These are phyloP conservation scores for Fraxinus xanthoxyloides DNA, from an alignment of 305 asterid species.

Conservation along the genomic window DNA sequence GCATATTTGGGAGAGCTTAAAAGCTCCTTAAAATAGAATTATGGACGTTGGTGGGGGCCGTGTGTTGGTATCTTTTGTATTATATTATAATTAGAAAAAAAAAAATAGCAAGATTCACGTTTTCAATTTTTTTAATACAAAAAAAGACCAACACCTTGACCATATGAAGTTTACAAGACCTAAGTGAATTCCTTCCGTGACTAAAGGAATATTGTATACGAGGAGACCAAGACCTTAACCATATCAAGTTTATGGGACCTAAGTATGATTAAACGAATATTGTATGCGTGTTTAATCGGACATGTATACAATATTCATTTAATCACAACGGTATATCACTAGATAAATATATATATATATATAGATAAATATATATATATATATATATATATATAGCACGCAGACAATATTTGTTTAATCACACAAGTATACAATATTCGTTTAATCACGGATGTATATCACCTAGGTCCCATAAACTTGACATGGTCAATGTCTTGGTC, in stretches of 20 bases:
- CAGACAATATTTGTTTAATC: too few relatives aligned
- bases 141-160: neutral
- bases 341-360: too few relatives aligned
- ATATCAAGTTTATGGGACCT: neutral
- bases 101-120: neutral
- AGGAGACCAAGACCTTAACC: neutral
- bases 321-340: too few relatives aligned
- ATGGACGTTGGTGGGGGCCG: neutral
- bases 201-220: neutral
- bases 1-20: neutral
- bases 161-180: neutral
- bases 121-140: too few relatives aligned
- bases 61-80: neutral
- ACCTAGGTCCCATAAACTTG: too few relatives aligned
- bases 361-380: too few relatives aligned
- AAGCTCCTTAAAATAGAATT: neutral
- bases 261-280: neutral
- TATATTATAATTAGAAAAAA: neutral
- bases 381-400: too few relatives aligned
- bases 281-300: too few relatives aligned
- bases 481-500: too few relatives aligned
- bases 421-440: too few relatives aligned
- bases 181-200: neutral
- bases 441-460: too few relatives aligned
- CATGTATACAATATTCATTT: too few relatives aligned